These are phyloP conservation scores for Oidiodendron maius DNA, from an alignment of 495 filamentous ascomycete species.

Conservation along the genomic window DNA sequence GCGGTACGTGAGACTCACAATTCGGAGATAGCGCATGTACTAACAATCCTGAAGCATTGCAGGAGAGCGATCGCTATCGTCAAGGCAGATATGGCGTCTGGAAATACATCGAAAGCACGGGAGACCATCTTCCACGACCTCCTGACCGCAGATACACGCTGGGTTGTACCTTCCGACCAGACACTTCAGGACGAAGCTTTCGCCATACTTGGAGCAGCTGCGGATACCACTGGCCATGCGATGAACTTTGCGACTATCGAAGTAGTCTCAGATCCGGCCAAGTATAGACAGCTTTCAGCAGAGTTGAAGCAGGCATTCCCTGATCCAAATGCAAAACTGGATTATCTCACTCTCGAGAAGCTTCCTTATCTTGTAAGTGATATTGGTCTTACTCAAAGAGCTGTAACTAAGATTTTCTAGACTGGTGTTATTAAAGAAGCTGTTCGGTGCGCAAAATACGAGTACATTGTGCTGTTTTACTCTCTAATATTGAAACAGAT, in stretches of 20 bases:
- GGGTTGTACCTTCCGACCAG: background rate
- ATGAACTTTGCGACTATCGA: slow-evolving; percentile 31
- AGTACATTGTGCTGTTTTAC: no score
- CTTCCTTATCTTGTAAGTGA: slow-evolving; percentile 18
- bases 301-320: slow-evolving; percentile 33
- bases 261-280: slow-evolving; percentile 25
- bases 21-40: no score
- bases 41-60: no score
- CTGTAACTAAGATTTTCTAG: background rate
- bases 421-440: slow-evolving; percentile 15
- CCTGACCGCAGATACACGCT: slow-evolving; percentile 14
- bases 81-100: slow-evolving; percentile 8
- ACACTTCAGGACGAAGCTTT: slow-evolving; percentile 25
- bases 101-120: slow-evolving; percentile 19
- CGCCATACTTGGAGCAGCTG: slow-evolving; percentile 26
- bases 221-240: slow-evolving; percentile 37
- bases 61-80: slow-evolving; percentile 1
- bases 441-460: slow-evolving; percentile 3
- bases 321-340: slow-evolving; percentile 15
- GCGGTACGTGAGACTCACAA: no score
- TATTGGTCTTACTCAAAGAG: background rate
- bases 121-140: slow-evolving; percentile 25
- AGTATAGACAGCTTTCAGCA: slow-evolving; percentile 22
- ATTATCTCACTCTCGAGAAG: slow-evolving; percentile 19
- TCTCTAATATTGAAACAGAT: slow-evolving; percentile 5